These are phyloP conservation scores for Geranium incanum DNA, from an alignment of 441 rosid genomes.

Conservation along the genomic window DNA sequence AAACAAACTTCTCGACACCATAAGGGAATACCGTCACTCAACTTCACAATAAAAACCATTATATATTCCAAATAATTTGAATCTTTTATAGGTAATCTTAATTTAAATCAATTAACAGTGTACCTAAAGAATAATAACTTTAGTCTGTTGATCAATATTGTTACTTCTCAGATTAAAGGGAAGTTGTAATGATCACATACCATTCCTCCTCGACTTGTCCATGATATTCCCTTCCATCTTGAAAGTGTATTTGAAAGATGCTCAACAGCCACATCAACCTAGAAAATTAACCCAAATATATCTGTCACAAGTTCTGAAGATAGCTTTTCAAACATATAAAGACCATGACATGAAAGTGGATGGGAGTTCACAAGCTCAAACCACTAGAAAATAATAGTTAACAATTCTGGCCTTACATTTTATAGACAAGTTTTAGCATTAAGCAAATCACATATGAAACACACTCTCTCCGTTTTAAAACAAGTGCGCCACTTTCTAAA, in stretches of 20 bases:
- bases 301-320: neutral
- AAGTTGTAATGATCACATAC: conserved; percentile 28
- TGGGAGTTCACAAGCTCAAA: too few relatives aligned
- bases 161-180: neutral
- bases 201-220: conserved; percentile 76
- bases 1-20: neutral
- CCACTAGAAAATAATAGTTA: too few relatives aligned
- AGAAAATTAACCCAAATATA: conserved; percentile 14
- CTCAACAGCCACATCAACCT: conserved; percentile 48
- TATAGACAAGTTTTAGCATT: too few relatives aligned
- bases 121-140: neutral
- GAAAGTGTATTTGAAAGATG: conserved; percentile 37
- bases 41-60: too few relatives aligned
- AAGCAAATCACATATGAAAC: too few relatives aligned
- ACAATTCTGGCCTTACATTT: too few relatives aligned
- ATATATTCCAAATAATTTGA: neutral
- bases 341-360: too few relatives aligned
- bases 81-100: neutral
- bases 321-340: neutral
- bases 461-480: too few relatives aligned
- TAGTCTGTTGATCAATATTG: neutral
- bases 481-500: too few relatives aligned
- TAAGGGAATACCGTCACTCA: neutral
- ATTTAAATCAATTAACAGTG: neutral
- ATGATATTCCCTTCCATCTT: conserved; percentile 61